Base-by-base conservation (phyloP, 192 early-diverging fungal species). In the Entomortierella lignicola region DNA sequence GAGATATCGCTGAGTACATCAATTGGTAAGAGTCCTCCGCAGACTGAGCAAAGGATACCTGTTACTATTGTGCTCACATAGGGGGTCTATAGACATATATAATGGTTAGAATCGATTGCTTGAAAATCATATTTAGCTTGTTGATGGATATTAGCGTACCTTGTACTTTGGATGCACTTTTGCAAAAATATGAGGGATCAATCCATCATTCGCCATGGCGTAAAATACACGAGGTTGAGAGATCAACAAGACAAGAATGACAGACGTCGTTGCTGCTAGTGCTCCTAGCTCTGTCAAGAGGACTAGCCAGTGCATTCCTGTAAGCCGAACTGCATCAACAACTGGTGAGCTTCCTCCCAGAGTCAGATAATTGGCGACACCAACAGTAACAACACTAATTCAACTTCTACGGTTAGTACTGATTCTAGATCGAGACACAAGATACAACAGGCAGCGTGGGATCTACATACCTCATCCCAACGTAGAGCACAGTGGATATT, bases 171-270 rank as follows among this genome's bases (percentile, higher is more conserved):
- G 89, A 72, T 97, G 91, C 37, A 95, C 73, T 48, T 87, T 87
- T 31, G 89, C 89, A 63, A 96, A 92, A 8, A 91, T 55, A 20
- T 71, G 42, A 2, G 95, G 94, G 15, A 97, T 82, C 58, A 79
- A 27, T 20, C 96, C 81, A 30, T 95, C 95, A 75, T 97, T 73
- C 27, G 95, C 92, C 96, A 97, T 96, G 23, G 92, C 83, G 43
- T 91, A 90, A 55, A 96, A 92, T 34, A 97, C 94, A 61, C 96
- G 94, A 17, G 95, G 92, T 80, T 97, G 96, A 31, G 85, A 92
- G 65, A 96, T 85, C 30, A 96, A 66, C 47, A 88, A 41, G 39
- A 91, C 84, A 10, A 96, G 87, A 26, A 95, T 91, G 0, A 96
- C 96, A 2, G 94, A 94, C 0, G 88, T 88, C 8, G 96, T 86